These are phyloP conservation scores for Plasmodium yoelii DNA, from an alignment of 169 alveolate species.

Conservation along the genomic window DNA sequence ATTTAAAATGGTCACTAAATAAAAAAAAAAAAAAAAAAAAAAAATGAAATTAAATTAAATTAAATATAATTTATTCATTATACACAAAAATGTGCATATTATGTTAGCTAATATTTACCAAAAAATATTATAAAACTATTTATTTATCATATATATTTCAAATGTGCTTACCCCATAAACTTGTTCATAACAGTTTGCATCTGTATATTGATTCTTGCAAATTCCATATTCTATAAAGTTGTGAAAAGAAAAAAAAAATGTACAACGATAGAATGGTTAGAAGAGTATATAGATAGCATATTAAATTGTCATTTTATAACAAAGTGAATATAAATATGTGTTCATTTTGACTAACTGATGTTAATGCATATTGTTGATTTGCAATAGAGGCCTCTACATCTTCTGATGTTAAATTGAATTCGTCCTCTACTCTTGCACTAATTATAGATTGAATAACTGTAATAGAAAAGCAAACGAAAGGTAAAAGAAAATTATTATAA, in stretches of 20 bases:
- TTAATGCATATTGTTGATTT: slow-evolving; percentile 82
- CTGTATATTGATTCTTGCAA: slow-evolving; percentile 84
- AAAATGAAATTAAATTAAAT: too few relatives aligned
- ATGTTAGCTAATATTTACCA: not conserved
- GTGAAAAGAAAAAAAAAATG: slow-evolving; percentile 10
- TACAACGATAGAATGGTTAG: not conserved
- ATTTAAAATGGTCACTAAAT: slow-evolving; percentile 68
- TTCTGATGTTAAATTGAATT: slow-evolving; percentile 86
- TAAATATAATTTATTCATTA: not conserved
- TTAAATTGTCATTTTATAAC: not conserved
- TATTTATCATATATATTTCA: slow-evolving; percentile 1
- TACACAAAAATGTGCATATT: not conserved
- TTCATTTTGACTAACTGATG: slow-evolving; percentile 71
- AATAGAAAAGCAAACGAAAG: not conserved
- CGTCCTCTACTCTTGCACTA: slow-evolving; percentile 89
- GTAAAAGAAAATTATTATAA: not conserved
- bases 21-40: slow-evolving; percentile 2
- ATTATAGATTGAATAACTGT: slow-evolving; percentile 87
- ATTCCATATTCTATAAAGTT: slow-evolving; percentile 68
- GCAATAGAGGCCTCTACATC: slow-evolving; percentile 88
- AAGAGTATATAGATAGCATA: not conserved
- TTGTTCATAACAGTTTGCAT: slow-evolving; percentile 87
- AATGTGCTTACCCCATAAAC: slow-evolving; percentile 78
- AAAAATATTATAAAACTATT: not conserved
- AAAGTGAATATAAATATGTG: not conserved